phyloP scores from a whole-genome alignment of 2,329 filamentous ascomycete genomes.

The Fusarium agapanthi region DNA sequence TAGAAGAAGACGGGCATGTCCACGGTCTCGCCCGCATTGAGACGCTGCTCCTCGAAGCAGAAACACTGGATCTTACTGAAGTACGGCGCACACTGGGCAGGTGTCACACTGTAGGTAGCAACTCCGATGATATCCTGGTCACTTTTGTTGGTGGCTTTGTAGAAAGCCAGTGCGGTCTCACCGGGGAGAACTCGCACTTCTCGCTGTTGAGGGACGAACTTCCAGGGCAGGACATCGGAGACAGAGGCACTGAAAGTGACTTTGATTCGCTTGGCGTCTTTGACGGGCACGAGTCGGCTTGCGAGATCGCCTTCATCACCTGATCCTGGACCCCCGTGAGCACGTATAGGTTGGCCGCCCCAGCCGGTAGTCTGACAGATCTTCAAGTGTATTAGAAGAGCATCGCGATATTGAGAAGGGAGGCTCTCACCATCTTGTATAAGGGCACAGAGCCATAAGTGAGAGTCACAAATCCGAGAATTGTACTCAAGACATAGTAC shows the following conservation, averaged over 20 bases:
- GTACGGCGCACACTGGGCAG: slow-evolving; percentile 93
- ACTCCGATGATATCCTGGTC: slow-evolving; percentile 96
- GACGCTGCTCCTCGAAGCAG: slow-evolving; percentile 95
- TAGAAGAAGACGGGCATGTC: slow-evolving; percentile 99
- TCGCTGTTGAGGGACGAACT: slow-evolving; percentile 94
- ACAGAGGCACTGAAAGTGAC: slow-evolving; percentile 97
- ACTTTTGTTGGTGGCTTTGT: slow-evolving; percentile 92
- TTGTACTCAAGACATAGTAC: slow-evolving; percentile 79
- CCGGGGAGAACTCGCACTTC: slow-evolving; percentile 95
- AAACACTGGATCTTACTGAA: slow-evolving; percentile 99
- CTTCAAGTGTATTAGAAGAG: slow-evolving; percentile 48
- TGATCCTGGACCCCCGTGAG: slow-evolving; percentile 64
- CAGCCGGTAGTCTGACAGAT: slow-evolving; percentile 89
- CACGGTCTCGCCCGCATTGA: slow-evolving; percentile 95
- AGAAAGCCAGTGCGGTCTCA: slow-evolving; percentile 96
- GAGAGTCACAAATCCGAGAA: slow-evolving; percentile 80
- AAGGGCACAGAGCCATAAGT: slow-evolving; percentile 86
- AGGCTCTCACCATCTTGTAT: slow-evolving; percentile 79
- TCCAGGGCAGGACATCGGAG: slow-evolving; percentile 95
- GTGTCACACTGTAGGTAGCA: slow-evolving; percentile 96
- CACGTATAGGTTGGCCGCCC: slow-evolving; percentile 91
- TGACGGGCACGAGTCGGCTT: slow-evolving; percentile 81
- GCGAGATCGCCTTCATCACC: slow-evolving; percentile 70
- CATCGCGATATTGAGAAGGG: no score
- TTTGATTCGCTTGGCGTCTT: slow-evolving; percentile 81